Conservation (phyloP, 2,329 filamentous ascomycete genomes). For the Calonectria hawksworthii region DNA sequence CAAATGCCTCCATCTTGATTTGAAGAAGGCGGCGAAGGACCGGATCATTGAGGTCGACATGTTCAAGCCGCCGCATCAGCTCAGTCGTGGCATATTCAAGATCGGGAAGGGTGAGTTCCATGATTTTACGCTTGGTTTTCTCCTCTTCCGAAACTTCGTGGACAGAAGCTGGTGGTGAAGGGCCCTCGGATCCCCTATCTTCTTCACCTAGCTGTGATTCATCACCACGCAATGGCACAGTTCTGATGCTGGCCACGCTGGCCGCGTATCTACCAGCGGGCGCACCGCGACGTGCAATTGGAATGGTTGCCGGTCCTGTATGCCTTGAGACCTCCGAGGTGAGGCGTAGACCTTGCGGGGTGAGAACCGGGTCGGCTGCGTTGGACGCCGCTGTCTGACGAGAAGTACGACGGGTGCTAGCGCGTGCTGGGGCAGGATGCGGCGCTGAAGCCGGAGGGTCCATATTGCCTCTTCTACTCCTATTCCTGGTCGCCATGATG, state of each 20-base stretch:
- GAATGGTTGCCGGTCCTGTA: slow-evolving; percentile 28
- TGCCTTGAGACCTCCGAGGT: not conserved
- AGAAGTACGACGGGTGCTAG: slow-evolving; percentile 35
- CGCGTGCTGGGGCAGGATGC: slow-evolving; percentile 10
- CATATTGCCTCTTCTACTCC: slow-evolving; percentile 28
- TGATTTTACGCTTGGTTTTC: slow-evolving; percentile 38
- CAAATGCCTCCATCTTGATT: slow-evolving; percentile 47
- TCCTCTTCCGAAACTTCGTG: slow-evolving; percentile 20
- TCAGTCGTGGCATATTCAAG: slow-evolving; percentile 44
- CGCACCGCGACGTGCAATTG: slow-evolving; percentile 42
- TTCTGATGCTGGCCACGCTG: slow-evolving; percentile 37
- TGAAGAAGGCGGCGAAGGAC: slow-evolving; percentile 41
- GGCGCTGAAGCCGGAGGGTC: slow-evolving; percentile 18
- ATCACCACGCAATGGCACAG: slow-evolving; percentile 39
- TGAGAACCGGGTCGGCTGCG: not conserved
- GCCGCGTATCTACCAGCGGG: slow-evolving; percentile 24
- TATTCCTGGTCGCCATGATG: slow-evolving; percentile 39
- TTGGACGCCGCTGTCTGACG: slow-evolving; percentile 21
- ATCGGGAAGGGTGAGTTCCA: slow-evolving; percentile 44
- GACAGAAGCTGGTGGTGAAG: slow-evolving; percentile 9
- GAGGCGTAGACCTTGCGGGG: slow-evolving; percentile 2
- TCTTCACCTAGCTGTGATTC: slow-evolving; percentile 38
- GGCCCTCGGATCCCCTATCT: slow-evolving; percentile 13
- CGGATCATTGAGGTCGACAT: slow-evolving; percentile 31
- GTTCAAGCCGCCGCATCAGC: slow-evolving; percentile 45